A percentile compares a stretch with the other conserved stretches of the same genome.
phyloP scores from a whole-genome alignment of 208 protist species.

The Trypanosoma lewisi region DNA sequence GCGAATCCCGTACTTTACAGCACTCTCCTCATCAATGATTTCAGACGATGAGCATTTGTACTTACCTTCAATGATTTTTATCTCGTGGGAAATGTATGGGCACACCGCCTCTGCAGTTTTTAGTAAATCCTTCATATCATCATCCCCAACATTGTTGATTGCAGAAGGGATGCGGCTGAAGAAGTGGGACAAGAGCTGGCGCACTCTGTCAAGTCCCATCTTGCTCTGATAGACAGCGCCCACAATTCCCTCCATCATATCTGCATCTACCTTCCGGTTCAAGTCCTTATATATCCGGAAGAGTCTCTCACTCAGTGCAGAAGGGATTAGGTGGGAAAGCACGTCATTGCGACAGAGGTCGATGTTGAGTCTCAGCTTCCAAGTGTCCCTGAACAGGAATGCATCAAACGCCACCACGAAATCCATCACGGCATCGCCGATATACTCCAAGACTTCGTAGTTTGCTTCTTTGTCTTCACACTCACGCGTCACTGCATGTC shows the following conservation, averaged over 20 bases:
- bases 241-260: constrained; percentile 68
- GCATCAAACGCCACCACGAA: constrained; percentile 47
- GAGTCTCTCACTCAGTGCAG: constrained; percentile 28
- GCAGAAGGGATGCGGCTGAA: constrained; percentile 35
- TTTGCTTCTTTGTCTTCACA: constrained; percentile 43
- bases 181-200: constrained; percentile 34
- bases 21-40: constrained; percentile 13
- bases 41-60: constrained; percentile 10
- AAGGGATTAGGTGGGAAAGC: constrained; percentile 47
- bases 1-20: background rate
- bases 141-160: background rate
- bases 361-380: constrained; percentile 5
- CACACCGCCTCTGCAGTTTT: background rate
- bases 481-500: constrained; percentile 48
- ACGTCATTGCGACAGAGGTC: constrained; percentile 49
- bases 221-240: constrained; percentile 49
- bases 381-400: constrained; percentile 23
- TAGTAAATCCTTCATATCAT: background rate
- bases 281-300: constrained; percentile 20
- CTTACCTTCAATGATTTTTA: constrained; percentile 2
- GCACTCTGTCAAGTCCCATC: constrained; percentile 42
- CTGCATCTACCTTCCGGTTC: constrained; percentile 46
- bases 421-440: constrained; percentile 72
- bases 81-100: constrained; percentile 10
- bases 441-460: constrained; percentile 70